Evolutionary conservation across 306 rosid species (phyloP).

Genomic region (Cotoneaster glaucophyllus): DNA sequence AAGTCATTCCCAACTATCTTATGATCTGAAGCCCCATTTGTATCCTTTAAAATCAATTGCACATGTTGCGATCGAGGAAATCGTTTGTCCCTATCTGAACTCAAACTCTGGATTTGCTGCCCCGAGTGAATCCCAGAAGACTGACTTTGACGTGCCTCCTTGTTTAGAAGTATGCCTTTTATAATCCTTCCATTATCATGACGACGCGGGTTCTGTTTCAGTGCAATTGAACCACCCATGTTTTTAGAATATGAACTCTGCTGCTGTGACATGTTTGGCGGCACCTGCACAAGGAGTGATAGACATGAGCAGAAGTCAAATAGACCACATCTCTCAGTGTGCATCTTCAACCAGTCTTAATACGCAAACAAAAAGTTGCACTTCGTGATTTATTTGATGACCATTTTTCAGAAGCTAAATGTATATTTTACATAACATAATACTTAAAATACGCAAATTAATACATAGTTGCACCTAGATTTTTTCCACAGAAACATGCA

Average conservation of each 20-base stretch:
- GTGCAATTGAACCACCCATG: constrained; percentile 20
- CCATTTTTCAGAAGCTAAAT: background rate
- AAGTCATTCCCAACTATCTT: constrained; percentile 37
- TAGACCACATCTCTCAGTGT: background rate
- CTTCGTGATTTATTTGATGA: background rate
- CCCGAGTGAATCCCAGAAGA: constrained; percentile 37
- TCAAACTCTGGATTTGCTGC: constrained; percentile 38
- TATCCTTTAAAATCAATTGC: constrained; percentile 47
- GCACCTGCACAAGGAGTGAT: constrained; percentile 27
- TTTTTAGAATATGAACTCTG: constrained; percentile 32
- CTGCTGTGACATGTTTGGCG: constrained; percentile 29
- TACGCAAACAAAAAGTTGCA: background rate
- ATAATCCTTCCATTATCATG: constrained; percentile 50
- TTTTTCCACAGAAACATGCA: background rate
- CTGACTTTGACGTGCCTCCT: constrained; percentile 49
- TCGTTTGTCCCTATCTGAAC: constrained; percentile 44
- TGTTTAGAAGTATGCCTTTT: constrained; percentile 54
- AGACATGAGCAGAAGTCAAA: background rate
- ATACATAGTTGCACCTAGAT: background rate
- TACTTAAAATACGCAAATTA: background rate
- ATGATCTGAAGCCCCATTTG: constrained; percentile 43
- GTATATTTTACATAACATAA: background rate
- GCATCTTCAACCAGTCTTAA: background rate
- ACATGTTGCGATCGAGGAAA: constrained; percentile 38
- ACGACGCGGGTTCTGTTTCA: constrained; percentile 46